These are phyloP conservation scores for Tranzscheliella williamsii DNA, from an alignment of 1,284 basidiomycete species.

Conservation along the genomic window DNA sequence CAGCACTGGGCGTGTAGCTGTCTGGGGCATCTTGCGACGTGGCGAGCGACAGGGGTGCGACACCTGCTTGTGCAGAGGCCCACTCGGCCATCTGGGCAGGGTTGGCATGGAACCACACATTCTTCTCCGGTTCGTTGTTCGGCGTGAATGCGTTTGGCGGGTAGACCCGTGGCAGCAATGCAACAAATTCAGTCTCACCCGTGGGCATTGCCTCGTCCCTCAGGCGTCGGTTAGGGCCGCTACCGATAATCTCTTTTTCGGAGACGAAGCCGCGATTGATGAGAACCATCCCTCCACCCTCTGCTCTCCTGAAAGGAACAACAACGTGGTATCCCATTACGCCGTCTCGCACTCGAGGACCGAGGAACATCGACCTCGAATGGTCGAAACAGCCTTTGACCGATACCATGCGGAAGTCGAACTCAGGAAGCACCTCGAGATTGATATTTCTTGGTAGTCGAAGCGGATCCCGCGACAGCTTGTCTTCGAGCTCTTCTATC, in stretches of 20 bases:
- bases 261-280: conserved; percentile 82
- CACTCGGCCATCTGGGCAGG: conserved; percentile 78
- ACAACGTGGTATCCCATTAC: conserved; percentile 82
- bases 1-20: conserved; percentile 36
- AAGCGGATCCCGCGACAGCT: conserved; percentile 79
- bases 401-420: conserved; percentile 50
- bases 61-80: conserved; percentile 81
- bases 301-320: conserved; percentile 75
- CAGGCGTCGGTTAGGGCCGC: conserved; percentile 19
- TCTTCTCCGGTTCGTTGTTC: conserved; percentile 77
- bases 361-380: conserved; percentile 75
- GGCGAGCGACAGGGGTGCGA: conserved; percentile 62
- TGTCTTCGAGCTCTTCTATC: conserved; percentile 92
- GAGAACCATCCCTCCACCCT: conserved; percentile 69
- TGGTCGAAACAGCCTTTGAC: conserved; percentile 64
- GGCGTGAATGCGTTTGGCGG: conserved; percentile 77
- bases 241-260: conserved; percentile 60
- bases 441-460: conserved; percentile 82
- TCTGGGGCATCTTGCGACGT: conserved; percentile 4
- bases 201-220: conserved; percentile 12
- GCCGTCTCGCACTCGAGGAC: conserved; percentile 85
- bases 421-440: conserved; percentile 41
- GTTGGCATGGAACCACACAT: conserved; percentile 85
- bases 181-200: conserved; percentile 22
- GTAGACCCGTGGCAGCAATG: conserved; percentile 51